A percentile compares a stretch with the other conserved stretches of the same genome.
phyloP scores from a whole-genome alignment of 1,284 basidiomycete species.

The Cryptococcus jaspeensis region DNA sequence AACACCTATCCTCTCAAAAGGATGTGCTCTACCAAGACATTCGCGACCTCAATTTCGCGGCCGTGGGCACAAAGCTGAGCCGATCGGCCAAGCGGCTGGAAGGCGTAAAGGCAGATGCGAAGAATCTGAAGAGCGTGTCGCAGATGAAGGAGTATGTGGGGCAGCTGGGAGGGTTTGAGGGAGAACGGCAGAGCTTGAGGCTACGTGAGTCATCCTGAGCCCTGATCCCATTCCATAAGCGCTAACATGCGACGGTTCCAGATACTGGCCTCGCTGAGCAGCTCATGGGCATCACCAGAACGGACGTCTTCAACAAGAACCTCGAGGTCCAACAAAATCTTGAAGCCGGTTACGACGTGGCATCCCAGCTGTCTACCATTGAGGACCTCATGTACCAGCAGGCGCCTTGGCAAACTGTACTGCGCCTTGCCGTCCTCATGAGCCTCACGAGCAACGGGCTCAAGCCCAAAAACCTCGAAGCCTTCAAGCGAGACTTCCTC shows the following conservation, averaged over 20 bases:
- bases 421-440: conserved; percentile 81
- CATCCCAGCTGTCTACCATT: conserved; percentile 72
- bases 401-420: conserved; percentile 69
- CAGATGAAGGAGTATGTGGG: conserved; percentile 95
- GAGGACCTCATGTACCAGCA: conserved; percentile 85
- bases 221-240: neutral
- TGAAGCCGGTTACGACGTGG: conserved; percentile 80
- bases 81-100: conserved; percentile 79
- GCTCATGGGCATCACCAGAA: conserved; percentile 76
- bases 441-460: conserved; percentile 81
- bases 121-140: conserved; percentile 71
- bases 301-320: conserved; percentile 86
- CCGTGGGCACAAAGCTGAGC: conserved; percentile 82
- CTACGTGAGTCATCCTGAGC: conserved; percentile 63
- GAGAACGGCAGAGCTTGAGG: conserved; percentile 82
- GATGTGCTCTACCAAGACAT: conserved; percentile 84
- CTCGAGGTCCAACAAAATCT: conserved; percentile 97
- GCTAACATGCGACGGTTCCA: conserved; percentile 43
- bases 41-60: conserved; percentile 88
- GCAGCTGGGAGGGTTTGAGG: conserved; percentile 85
- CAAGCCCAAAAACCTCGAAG: conserved; percentile 81
- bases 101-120: conserved; percentile 66
- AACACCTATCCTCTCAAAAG: conserved; percentile 70
- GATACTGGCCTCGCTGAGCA: conserved; percentile 94
- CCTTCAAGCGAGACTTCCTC: conserved; percentile 84